Conservation (phyloP, 495 filamentous ascomycete species). For the Collariella sp. region DNA sequence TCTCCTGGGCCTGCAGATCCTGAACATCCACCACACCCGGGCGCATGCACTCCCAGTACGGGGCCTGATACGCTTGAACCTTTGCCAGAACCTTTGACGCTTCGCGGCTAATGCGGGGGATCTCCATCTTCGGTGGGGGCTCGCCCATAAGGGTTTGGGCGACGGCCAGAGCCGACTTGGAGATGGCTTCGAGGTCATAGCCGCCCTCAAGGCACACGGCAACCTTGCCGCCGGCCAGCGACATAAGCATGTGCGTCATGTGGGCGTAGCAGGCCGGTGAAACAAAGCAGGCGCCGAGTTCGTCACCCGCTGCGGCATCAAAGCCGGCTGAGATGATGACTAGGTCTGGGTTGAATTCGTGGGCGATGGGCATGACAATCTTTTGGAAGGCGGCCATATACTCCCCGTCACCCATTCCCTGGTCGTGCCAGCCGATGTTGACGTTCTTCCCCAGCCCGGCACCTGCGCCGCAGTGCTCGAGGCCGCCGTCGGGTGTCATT, state of each 20-base stretch:
- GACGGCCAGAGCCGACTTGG: slow-evolving; percentile 82
- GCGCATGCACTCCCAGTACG: slow-evolving; percentile 55
- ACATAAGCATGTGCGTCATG: slow-evolving; percentile 99
- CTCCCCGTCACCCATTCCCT: slow-evolving; percentile 94
- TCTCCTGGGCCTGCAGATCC: slow-evolving; percentile 28
- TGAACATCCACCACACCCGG: slow-evolving; percentile 40
- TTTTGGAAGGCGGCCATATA: slow-evolving; percentile 95
- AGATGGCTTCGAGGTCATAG: slow-evolving; percentile 89
- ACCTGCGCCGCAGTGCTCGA: slow-evolving; percentile 66
- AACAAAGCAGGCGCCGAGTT: slow-evolving; percentile 84
- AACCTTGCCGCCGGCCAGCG: slow-evolving; percentile 81
- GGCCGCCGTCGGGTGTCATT: slow-evolving; percentile 55
- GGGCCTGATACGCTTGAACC: slow-evolving; percentile 45
- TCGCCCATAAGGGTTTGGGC: slow-evolving; percentile 92
- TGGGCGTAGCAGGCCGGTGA: slow-evolving; percentile 88
- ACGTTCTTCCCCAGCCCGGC: slow-evolving; percentile 79
- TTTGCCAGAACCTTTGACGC: slow-evolving; percentile 42
- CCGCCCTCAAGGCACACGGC: slow-evolving; percentile 91
- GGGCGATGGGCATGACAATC: slow-evolving; percentile 93
- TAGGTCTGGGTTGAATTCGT: slow-evolving; percentile 87
- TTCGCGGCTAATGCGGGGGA: slow-evolving; percentile 41
- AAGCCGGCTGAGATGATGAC: slow-evolving; percentile 96
- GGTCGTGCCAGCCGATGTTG: slow-evolving; percentile 87
- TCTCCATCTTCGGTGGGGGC: slow-evolving; percentile 61
- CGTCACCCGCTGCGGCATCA: slow-evolving; percentile 88